phyloP scores from a whole-genome alignment of 176 grass and related monocot species.

The Calamus simplicifolius region DNA sequence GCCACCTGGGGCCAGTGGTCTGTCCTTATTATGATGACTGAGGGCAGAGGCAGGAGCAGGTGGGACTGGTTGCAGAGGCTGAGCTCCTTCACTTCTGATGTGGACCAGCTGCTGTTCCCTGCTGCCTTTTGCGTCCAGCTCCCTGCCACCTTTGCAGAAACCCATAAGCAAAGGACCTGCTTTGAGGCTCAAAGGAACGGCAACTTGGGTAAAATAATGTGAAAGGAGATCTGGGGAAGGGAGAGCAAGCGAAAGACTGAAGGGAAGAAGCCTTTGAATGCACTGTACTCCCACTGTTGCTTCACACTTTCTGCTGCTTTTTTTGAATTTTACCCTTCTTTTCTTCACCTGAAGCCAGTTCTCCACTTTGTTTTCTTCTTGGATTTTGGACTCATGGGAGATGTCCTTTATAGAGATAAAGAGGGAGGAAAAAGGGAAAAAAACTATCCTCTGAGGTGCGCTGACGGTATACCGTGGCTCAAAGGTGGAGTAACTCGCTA shows the following conservation, averaged over 20 bases:
- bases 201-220: not conserved
- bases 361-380: not conserved
- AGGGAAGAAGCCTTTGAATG: slow-evolving; percentile 11
- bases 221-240: not conserved
- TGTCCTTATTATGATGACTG: slow-evolving; percentile 16
- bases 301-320: slow-evolving; percentile 18
- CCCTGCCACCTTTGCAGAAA: slow-evolving; percentile 23
- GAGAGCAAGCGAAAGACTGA: not conserved
- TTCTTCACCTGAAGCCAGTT: not conserved
- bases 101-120: not conserved
- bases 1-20: slow-evolving; percentile 16
- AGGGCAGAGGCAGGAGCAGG: not conserved
- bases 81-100: too few relatives aligned
- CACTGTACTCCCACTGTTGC: slow-evolving; percentile 19
- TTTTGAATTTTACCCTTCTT: not conserved
- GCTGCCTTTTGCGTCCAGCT: not conserved
- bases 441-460: too few relatives aligned
- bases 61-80: not conserved
- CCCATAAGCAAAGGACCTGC: slow-evolving; percentile 8
- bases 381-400: too few relatives aligned
- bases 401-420: too few relatives aligned
- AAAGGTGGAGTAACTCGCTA: too few relatives aligned
- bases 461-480: too few relatives aligned
- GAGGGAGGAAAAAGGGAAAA: too few relatives aligned
- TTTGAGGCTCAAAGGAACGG: slow-evolving; percentile 1